Conservation (phyloP, 371 early-diverging fungal species). For the Mucor circinelloides region DNA sequence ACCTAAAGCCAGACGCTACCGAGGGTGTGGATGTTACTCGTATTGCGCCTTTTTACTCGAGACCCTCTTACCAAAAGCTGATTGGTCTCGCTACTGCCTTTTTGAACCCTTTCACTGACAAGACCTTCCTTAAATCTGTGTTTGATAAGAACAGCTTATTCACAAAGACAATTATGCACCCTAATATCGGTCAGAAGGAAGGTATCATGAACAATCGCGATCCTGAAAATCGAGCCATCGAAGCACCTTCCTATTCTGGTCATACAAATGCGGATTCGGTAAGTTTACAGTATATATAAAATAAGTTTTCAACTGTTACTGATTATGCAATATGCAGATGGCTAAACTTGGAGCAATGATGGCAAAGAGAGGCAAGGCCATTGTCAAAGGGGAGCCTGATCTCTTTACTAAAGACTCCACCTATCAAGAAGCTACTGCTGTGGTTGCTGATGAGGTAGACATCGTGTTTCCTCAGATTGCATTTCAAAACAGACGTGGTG, state of each 20-base stretch:
- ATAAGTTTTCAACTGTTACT: no score
- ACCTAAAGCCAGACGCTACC: conserved; percentile 43
- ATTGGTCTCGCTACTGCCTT: background rate
- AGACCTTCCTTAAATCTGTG: background rate
- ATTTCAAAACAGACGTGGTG: conserved; percentile 3
- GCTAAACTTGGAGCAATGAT: conserved; percentile 67
- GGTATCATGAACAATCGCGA: background rate
- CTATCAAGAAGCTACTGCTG: conserved; percentile 2
- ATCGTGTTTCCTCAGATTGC: background rate
- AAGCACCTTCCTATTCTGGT: conserved; percentile 45
- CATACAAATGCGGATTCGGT: conserved; percentile 66
- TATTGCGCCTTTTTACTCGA: conserved; percentile 5
- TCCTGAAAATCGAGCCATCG: conserved; percentile 19
- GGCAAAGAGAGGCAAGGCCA: conserved; percentile 65
- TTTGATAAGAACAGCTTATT: conserved; percentile 15
- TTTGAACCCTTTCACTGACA: conserved; percentile 3
- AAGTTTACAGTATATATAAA: conserved; percentile 15
- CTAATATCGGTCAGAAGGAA: conserved; percentile 1
- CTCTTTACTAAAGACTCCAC: conserved; percentile 23
- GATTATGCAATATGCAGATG: conserved; percentile 37
- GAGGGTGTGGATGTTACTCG: conserved; percentile 38
- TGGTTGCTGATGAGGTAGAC: background rate
- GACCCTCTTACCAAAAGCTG: background rate
- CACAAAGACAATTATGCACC: background rate
- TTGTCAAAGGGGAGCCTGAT: conserved; percentile 44